Percentiles rank a stretch among this genome's conserved stretches.
Evolutionary conservation across 352 stramenopile genomes (phyloP).

Genomic region (Phytophthora brassicae): DNA sequence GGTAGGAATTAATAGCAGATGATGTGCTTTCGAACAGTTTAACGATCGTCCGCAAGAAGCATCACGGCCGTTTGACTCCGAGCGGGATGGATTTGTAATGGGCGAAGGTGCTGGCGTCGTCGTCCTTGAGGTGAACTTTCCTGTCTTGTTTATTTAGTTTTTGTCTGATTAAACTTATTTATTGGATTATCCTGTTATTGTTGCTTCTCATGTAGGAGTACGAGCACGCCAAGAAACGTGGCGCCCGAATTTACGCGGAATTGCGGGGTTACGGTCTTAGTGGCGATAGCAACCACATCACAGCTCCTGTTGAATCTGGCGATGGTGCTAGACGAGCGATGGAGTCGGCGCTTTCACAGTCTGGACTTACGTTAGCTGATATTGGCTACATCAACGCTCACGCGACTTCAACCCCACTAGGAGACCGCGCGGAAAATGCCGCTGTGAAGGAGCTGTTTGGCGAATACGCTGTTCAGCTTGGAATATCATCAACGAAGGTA

Average conservation of each 20-base stretch:
- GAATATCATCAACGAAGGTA: slow-evolving; percentile 86
- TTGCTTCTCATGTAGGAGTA: slow-evolving; percentile 47
- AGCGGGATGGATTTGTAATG: slow-evolving; percentile 98
- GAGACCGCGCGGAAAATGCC: slow-evolving; percentile 93
- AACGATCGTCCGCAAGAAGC: slow-evolving; percentile 91
- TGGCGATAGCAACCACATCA: slow-evolving; percentile 96
- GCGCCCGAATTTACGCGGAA: slow-evolving; percentile 94
- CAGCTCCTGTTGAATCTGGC: slow-evolving; percentile 61
- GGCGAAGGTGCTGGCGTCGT: slow-evolving; percentile 79
- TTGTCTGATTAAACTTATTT: neutral
- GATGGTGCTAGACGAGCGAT: slow-evolving; percentile 89
- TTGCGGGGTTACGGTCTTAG: slow-evolving; percentile 94
- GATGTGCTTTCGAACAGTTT: slow-evolving; percentile 54
- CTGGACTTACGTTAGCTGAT: slow-evolving; percentile 70
- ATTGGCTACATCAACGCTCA: slow-evolving; percentile 99
- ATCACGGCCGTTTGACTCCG: slow-evolving; percentile 95
- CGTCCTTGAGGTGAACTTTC: slow-evolving; percentile 65
- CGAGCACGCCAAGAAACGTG: slow-evolving; percentile 92
- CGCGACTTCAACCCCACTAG: slow-evolving; percentile 97
- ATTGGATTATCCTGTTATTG: neutral
- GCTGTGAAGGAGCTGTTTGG: slow-evolving; percentile 90
- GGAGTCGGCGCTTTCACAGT: slow-evolving; percentile 85
- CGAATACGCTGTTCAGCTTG: slow-evolving; percentile 48
- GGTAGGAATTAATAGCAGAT: neutral
- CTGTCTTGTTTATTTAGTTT: too few relatives aligned